phyloP scores from a whole-genome alignment of 805 yeast species.

The Lipomyces chichibuensis region DNA sequence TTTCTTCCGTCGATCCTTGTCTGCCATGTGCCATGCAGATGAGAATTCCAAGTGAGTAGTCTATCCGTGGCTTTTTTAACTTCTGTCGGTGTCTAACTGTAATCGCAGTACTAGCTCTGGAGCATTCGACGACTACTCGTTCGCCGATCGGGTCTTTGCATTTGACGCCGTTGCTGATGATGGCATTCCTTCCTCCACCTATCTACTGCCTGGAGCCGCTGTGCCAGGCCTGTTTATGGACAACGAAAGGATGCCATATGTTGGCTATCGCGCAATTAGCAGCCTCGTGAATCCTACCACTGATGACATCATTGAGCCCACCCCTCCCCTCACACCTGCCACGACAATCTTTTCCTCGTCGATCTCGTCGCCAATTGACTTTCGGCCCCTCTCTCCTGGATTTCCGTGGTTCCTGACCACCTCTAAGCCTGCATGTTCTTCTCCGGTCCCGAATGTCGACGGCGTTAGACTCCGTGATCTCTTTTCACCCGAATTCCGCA shows the following conservation, averaged over 20 bases:
- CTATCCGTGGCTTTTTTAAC: not conserved
- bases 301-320: not conserved
- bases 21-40: not conserved
- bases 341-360: not conserved
- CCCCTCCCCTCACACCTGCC: not conserved
- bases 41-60: not conserved
- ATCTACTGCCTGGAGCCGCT: not conserved
- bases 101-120: not conserved
- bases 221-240: not conserved
- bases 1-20: not conserved
- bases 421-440: not conserved
- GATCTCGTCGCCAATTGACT: not conserved
- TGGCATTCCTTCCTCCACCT: not conserved
- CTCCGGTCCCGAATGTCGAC: not conserved
- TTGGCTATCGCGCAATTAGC: not conserved
- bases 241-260: not conserved
- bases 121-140: not conserved
- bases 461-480: not conserved
- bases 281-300: not conserved
- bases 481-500: not conserved
- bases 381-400: not conserved
- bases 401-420: not conserved
- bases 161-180: not conserved
- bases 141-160: not conserved
- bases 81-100: not conserved